Base-by-base conservation (phyloP, 352 stramenopile genomes). In the Heterotrichella gracilis region DNA sequence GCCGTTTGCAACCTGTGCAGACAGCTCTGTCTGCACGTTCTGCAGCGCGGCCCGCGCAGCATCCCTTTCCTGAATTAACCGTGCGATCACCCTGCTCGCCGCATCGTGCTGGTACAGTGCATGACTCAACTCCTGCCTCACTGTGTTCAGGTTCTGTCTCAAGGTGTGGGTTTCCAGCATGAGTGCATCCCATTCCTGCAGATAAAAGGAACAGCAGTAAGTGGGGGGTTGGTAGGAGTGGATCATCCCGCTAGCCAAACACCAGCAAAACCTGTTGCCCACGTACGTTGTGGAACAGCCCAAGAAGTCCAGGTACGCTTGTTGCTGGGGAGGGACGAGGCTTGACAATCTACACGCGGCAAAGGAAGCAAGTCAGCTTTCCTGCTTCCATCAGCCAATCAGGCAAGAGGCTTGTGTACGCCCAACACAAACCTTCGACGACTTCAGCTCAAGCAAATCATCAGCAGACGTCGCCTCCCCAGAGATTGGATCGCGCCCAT, bases 91-190 rank as follows among this genome's bases (percentile, higher is more conserved):
- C 71, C 89, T 81, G 68, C 90, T 90, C 3, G 87, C 87, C 2
- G 87, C 87, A 77, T 96, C 89, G 75, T 96, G 87, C 79, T 96
- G 89, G 79, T 95, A 95, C 69, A 96, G 76, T 19, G 87, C 86
- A 68, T 92, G 84, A 68, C 79, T 88, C 3, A 96, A 79, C 76
- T 96, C 86, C 69, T 86, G 79, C 40, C 87, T 81, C 17, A 87
- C 93, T 69, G 90, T 84, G 75, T 95, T 82, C 22, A 95, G 71
- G 69, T 89, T 81, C 74, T 92, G 82, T 70, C 90, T 86, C 4
- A 92, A 82, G 70, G 88, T 84, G 75, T 92, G 94, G 13, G 88
- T 84, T 77, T 95, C 89, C 25, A 95, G 80, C 73, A 95, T 81
- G 9, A 92, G 76, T 23, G 81, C 83, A 73, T 95, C 87, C 77